Percentiles rank a stretch among this genome's conserved stretches.
Evolutionary conservation across 768 basidiomycete species (phyloP).

Genomic region (Serendipita sp.): DNA sequence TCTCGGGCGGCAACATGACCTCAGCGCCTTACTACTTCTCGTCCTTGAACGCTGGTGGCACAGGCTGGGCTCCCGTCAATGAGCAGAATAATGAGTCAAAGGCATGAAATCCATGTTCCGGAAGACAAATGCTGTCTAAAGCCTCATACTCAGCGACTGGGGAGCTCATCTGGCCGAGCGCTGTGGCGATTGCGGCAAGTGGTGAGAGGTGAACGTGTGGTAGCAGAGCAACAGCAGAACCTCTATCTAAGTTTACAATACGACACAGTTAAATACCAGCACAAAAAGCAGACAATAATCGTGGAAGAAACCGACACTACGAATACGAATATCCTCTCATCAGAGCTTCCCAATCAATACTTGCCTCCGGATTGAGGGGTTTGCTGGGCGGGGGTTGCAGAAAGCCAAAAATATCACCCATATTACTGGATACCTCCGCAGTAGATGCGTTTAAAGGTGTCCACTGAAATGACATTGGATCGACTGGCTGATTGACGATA

Average conservation of each 20-base stretch:
- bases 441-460: not conserved
- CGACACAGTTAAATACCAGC: not conserved
- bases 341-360: not conserved
- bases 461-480: not conserved
- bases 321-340: not conserved
- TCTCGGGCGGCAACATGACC: not conserved
- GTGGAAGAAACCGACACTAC: not conserved
- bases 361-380: not conserved
- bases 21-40: slow-evolving; percentile 52
- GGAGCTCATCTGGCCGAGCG: not conserved
- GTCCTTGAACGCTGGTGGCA: slow-evolving; percentile 48
- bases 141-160: not conserved
- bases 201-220: not conserved
- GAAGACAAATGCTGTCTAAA: slow-evolving; percentile 29
- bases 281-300: not conserved
- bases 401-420: not conserved
- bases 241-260: not conserved
- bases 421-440: not conserved
- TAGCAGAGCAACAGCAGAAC: not conserved
- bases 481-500: not conserved
- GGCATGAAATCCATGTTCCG: slow-evolving; percentile 66
- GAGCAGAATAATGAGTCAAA: slow-evolving; percentile 70
- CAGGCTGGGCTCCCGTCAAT: slow-evolving; percentile 40
- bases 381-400: not conserved
- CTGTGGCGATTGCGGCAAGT: not conserved